Percentiles rank a stretch among this genome's conserved stretches.
These are phyloP conservation scores for Takashimella tepidaria DNA, from an alignment of 1,284 basidiomycete species.

Conservation along the genomic window DNA sequence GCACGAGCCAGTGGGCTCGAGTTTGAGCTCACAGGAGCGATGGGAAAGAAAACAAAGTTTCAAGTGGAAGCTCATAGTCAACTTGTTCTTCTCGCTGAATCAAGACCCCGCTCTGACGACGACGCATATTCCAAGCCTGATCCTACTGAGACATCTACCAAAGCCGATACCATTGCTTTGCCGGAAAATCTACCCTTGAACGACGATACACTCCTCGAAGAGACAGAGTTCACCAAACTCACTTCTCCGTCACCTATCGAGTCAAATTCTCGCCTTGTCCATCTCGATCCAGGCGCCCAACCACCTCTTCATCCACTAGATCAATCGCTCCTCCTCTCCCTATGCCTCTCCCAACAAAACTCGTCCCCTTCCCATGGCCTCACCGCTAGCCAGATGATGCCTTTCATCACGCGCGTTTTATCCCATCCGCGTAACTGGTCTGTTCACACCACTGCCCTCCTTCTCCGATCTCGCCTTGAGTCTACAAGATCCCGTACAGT, in stretches of 20 bases:
- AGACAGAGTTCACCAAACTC: constrained; percentile 72
- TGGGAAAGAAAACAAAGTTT: constrained; percentile 93
- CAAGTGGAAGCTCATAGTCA: constrained; percentile 82
- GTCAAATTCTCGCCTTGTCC: constrained; percentile 48
- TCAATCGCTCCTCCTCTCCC: constrained; percentile 79
- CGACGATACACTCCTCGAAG: constrained; percentile 94
- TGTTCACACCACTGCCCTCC: constrained; percentile 86
- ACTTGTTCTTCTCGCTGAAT: constrained; percentile 89
- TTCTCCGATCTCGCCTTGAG: constrained; percentile 84
- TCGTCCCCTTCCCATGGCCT: constrained; percentile 79
- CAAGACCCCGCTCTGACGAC: constrained; percentile 54
- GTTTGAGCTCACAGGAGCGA: constrained; percentile 87
- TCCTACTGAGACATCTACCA: constrained; percentile 2
- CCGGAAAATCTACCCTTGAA: constrained; percentile 82
- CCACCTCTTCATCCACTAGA: constrained; percentile 83
- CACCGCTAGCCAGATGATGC: constrained; percentile 81
- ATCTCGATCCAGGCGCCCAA: constrained; percentile 76
- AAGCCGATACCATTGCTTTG: constrained; percentile 42
- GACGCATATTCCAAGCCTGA: constrained; percentile 11
- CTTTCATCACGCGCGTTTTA: constrained; percentile 80
- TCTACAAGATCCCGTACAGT: constrained; percentile 79
- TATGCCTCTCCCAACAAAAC: constrained; percentile 85
- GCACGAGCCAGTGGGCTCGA: constrained; percentile 71
- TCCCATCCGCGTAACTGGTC: constrained; percentile 87
- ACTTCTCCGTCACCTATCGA: constrained; percentile 35